A percentile compares a stretch with the other conserved stretches of the same genome.
Conservation (phyloP, 2,329 filamentous ascomycete genomes). For the Ambrosiella xylebori region DNA sequence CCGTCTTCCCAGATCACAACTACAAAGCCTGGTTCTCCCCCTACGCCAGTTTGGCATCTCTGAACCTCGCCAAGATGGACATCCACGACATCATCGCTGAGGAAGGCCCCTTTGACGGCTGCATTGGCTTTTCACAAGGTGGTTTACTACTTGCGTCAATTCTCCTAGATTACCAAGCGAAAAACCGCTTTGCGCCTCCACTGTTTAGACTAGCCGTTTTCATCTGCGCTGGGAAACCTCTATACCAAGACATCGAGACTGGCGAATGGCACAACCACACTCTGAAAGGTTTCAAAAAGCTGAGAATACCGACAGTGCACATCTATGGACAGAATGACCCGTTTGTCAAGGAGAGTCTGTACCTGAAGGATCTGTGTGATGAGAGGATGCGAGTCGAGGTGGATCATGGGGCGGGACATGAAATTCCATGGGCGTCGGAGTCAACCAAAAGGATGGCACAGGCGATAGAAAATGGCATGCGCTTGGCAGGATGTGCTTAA, state of each 20-base stretch:
- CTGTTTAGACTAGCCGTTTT: constrained; percentile 7
- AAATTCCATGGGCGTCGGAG: not conserved
- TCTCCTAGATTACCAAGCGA: constrained; percentile 1
- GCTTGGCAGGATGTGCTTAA: not conserved
- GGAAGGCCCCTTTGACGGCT: constrained; percentile 15
- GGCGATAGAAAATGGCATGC: not conserved
- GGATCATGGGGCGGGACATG: constrained; percentile 1
- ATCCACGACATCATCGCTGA: constrained; percentile 10
- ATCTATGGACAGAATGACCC: constrained; percentile 1
- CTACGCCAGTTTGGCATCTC: not conserved
- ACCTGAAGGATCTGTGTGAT: constrained; percentile 1
- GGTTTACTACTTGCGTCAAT: constrained; percentile 4
- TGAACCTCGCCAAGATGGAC: constrained; percentile 3
- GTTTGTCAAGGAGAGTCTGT: not conserved
- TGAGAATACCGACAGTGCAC: constrained; percentile 6
- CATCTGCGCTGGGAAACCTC: constrained; percentile 3
- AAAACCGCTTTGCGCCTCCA: not conserved
- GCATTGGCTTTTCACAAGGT: constrained; percentile 16
- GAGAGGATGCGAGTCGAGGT: not conserved
- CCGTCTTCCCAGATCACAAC: not conserved
- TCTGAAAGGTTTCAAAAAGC: not conserved
- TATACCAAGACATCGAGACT: not conserved
- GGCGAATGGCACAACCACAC: not conserved
- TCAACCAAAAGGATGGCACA: constrained; percentile 2
- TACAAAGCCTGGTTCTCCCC: constrained; percentile 9